These are phyloP conservation scores for Hericium alpestre DNA, from an alignment of 768 basidiomycete species.

Conservation along the genomic window DNA sequence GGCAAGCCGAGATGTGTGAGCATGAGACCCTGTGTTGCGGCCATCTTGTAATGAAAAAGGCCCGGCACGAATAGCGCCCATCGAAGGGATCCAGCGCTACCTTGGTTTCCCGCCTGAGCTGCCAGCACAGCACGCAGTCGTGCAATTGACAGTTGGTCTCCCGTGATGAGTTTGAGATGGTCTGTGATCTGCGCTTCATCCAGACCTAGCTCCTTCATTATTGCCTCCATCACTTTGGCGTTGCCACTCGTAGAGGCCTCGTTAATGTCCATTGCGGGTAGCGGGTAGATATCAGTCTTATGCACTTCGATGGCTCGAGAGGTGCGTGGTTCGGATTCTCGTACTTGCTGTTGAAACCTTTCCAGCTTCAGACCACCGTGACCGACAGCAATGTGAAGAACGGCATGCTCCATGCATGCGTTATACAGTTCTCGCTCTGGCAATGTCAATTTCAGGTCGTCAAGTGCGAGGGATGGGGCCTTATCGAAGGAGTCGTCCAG, in stretches of 20 bases:
- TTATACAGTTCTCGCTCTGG: neutral
- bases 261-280: conserved; percentile 27
- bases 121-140: conserved; percentile 21
- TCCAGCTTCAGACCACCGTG: conserved; percentile 22
- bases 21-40: conserved; percentile 21
- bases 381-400: conserved; percentile 22
- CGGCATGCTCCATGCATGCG: conserved; percentile 14
- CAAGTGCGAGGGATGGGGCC: conserved; percentile 16
- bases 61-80: conserved; percentile 22
- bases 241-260: conserved; percentile 26
- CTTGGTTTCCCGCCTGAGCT: conserved; percentile 24
- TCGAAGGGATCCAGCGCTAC: conserved; percentile 14
- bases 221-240: conserved; percentile 21
- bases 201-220: conserved; percentile 18
- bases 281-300: conserved; percentile 20
- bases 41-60: conserved; percentile 29
- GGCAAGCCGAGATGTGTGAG: conserved; percentile 25
- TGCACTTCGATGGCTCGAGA: conserved; percentile 19
- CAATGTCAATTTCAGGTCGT: conserved; percentile 19
- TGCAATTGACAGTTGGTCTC: conserved; percentile 29
- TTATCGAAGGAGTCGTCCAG: conserved; percentile 14
- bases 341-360: conserved; percentile 15
- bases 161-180: conserved; percentile 10
- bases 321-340: conserved; percentile 12
- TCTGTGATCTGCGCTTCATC: conserved; percentile 2